Evolutionary conservation across 2,329 filamentous ascomycete species (phyloP).

Genomic region (Lachnellula hyalina): DNA sequence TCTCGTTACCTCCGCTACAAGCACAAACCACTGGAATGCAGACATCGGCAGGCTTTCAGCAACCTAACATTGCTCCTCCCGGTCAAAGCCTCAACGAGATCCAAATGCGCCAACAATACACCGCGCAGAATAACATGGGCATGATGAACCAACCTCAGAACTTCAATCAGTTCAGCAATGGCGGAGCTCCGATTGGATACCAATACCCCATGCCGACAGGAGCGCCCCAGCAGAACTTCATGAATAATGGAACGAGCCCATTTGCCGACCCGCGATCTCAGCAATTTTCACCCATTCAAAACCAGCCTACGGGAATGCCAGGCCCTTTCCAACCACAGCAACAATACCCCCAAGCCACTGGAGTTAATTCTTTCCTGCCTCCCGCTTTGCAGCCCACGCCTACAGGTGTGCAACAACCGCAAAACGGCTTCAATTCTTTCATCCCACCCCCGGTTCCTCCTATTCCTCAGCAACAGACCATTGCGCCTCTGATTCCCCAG

Average conservation of each 20-base stretch:
- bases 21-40: conserved; percentile 75
- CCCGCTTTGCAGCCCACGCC: conserved; percentile 55
- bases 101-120: conserved; percentile 43
- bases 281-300: conserved; percentile 45
- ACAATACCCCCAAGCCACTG: conserved; percentile 34
- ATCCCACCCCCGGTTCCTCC: conserved; percentile 41
- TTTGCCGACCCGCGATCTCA: conserved; percentile 52
- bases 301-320: conserved; percentile 44
- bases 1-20: conserved; percentile 69
- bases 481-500: conserved; percentile 64
- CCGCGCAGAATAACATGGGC: conserved; percentile 36
- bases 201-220: conserved; percentile 25
- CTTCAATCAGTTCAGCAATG: conserved; percentile 30
- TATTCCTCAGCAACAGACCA: conserved; percentile 51
- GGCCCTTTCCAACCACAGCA: conserved; percentile 37
- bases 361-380: conserved; percentile 54
- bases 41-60: conserved; percentile 44
- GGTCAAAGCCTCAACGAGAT: conserved; percentile 76
- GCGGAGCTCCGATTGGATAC: conserved; percentile 22
- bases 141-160: conserved; percentile 27
- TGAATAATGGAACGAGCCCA: conserved; percentile 43
- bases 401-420: conserved; percentile 49
- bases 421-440: conserved; percentile 43
- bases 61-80: conserved; percentile 60
- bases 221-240: conserved; percentile 29